A percentile compares a stretch with the other conserved stretches of the same genome.
phyloP scores from a whole-genome alignment of 2,329 filamentous ascomycete species.

The Microcyclospora pomicola region DNA sequence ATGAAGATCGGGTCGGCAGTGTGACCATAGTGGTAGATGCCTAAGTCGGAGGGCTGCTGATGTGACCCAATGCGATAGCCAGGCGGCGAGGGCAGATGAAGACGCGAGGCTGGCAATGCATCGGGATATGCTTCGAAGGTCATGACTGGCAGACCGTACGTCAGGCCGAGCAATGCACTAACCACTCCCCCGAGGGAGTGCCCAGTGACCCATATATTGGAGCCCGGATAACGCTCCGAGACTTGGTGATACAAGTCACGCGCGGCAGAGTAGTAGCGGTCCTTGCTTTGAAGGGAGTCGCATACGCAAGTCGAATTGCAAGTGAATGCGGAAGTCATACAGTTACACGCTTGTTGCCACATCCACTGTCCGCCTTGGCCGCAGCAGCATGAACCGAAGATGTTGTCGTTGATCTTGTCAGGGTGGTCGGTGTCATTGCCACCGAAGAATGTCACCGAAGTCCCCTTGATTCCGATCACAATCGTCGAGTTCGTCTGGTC shows the following conservation, averaged over 20 bases:
- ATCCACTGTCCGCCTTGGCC: slow-evolving; percentile 79
- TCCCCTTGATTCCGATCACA: slow-evolving; percentile 66
- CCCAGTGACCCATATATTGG: slow-evolving; percentile 74
- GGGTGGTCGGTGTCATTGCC: slow-evolving; percentile 88
- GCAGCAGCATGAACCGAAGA: slow-evolving; percentile 97
- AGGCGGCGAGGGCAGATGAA: slow-evolving; percentile 73
- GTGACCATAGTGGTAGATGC: slow-evolving; percentile 73
- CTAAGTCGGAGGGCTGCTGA: too few species aligned
- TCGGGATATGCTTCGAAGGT: slow-evolving; percentile 88
- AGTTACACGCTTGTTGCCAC: slow-evolving; percentile 85
- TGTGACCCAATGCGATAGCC: slow-evolving; percentile 57
- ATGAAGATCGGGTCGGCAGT: slow-evolving; percentile 89
- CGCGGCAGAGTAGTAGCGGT: slow-evolving; percentile 77
- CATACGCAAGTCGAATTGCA: slow-evolving; percentile 84
- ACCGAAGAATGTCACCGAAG: slow-evolving; percentile 65
- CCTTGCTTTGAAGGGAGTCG: slow-evolving; percentile 60
- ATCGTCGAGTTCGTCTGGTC: slow-evolving; percentile 73
- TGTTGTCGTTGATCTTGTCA: slow-evolving; percentile 90
- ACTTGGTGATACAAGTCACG: slow-evolving; percentile 83
- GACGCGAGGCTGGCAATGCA: slow-evolving; percentile 64
- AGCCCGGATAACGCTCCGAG: slow-evolving; percentile 66
- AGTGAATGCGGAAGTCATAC: slow-evolving; percentile 67
- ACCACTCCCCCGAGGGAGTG: slow-evolving; percentile 84
- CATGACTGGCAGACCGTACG: slow-evolving; percentile 75
- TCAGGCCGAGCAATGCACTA: slow-evolving; percentile 69